phyloP scores from a whole-genome alignment of 2,329 filamentous ascomycete genomes.

The Alternaria panax region DNA sequence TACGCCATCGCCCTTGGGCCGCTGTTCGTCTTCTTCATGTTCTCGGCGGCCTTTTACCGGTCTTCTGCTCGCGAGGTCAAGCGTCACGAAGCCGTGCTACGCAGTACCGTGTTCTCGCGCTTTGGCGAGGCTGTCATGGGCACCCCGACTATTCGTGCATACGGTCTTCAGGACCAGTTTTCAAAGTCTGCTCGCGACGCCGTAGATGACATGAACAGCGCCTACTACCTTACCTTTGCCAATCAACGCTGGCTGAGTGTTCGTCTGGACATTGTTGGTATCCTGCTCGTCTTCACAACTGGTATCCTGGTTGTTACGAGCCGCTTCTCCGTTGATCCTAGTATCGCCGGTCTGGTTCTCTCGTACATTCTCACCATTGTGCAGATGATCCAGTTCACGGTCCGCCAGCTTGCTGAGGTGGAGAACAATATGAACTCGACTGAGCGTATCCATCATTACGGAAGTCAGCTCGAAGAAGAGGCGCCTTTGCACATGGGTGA shows the following conservation, averaged over 20 bases:
- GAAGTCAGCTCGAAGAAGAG: slow-evolving; percentile 85
- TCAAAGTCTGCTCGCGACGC: slow-evolving; percentile 70
- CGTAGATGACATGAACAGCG: slow-evolving; percentile 91
- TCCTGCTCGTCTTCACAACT: slow-evolving; percentile 82
- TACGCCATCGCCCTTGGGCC: slow-evolving; percentile 75
- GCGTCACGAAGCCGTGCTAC: slow-evolving; percentile 87
- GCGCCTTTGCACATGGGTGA: slow-evolving; percentile 79
- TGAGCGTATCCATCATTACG: slow-evolving; percentile 90
- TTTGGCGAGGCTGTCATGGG: slow-evolving; percentile 90
- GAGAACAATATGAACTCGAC: slow-evolving; percentile 99
- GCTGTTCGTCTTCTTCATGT: slow-evolving; percentile 77
- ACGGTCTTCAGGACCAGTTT: slow-evolving; percentile 81
- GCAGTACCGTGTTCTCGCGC: slow-evolving; percentile 86
- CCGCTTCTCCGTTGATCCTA: slow-evolving; percentile 83
- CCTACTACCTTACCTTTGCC: slow-evolving; percentile 93
- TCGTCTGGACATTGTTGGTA: slow-evolving; percentile 84
- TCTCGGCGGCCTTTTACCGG: slow-evolving; percentile 87
- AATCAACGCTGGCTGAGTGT: slow-evolving; percentile 94
- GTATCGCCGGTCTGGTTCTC: slow-evolving; percentile 85
- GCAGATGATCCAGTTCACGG: slow-evolving; percentile 94
- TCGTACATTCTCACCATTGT: slow-evolving; percentile 94
- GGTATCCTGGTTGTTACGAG: slow-evolving; percentile 92
- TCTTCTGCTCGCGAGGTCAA: slow-evolving; percentile 93
- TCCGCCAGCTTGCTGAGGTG: slow-evolving; percentile 91
- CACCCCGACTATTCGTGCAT: slow-evolving; percentile 85